Evolutionary conservation across 177 flowering plant species (phyloP), one percentile per base, ranked within the genome.

Genomic region (Vitis hybrid): DNA sequence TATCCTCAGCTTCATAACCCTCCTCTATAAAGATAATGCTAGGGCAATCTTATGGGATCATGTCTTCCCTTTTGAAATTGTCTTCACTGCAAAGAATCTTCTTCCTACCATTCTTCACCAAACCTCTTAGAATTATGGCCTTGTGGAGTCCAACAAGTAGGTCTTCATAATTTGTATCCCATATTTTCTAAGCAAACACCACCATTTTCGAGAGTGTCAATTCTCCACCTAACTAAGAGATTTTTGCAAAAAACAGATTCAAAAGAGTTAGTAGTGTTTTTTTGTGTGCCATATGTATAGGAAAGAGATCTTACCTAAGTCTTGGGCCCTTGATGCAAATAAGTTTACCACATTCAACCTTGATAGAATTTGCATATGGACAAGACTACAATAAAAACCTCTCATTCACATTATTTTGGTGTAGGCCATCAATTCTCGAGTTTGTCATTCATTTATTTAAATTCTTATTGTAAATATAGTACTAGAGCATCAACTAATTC

Each of bases 391-490:
- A 19, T 19, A 19, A 19, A 19, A 82, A 11, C 90, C 96, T 83
- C 94, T 79, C 91, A 90, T 93, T n/a, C 94, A 83, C 64, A 93
- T 21, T 77, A 81, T 81, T 82, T 60, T 88, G 92, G n/a, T 84
- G 80, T 21, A 92, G 57, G 30, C 88, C 84, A 68, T 88, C 90
- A 3, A 82, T 68, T 52, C 73, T 60, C 76, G 76, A 35, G 76
- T 75, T 95, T 92, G 87, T 62, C 54, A 71, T 62, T 15, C 6
- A 32, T 64, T 24, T 11, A 46, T 21, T 21, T 21, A 21, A 21
- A 21, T 21, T 21, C 21, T 21, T 21, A 21, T 21, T 21, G 1
- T 21, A 21, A 21, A 21, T 21, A 21, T 21, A 21, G 21, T 21
- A 21, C 21, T 21, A 21, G 21, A 21, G 21, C 21, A 21, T 21